phyloP scores from a whole-genome alignment of 148 eudicot genomes.

The Cornus florida region DNA sequence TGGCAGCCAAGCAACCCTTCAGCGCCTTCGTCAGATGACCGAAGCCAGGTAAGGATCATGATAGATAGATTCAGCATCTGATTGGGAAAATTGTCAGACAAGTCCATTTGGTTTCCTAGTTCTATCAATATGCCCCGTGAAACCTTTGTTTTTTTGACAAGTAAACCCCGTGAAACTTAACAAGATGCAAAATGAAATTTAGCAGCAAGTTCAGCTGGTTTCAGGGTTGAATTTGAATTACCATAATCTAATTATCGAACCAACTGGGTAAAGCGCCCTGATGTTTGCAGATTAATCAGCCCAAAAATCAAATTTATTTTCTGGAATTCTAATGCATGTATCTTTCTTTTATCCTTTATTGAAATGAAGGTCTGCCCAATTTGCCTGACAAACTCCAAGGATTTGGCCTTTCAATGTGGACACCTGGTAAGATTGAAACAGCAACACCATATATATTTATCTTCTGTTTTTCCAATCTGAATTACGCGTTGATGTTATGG shows the following conservation, averaged over 20 bases:
- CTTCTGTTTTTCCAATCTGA: not conserved
- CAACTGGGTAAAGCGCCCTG: no score
- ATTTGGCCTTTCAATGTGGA: constrained; percentile 44
- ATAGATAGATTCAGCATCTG: not conserved
- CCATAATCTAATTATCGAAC: no score
- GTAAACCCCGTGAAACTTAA: not conserved
- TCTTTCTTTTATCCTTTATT: not conserved
- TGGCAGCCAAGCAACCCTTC: constrained; percentile 20
- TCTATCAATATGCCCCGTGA: not conserved
- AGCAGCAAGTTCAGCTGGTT: not conserved
- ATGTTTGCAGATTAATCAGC: no score
- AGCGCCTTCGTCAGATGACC: constrained; percentile 19
- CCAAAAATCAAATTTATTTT: no score
- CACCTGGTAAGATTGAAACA: constrained; percentile 37
- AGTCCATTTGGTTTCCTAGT: not conserved
- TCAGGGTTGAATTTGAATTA: not conserved
- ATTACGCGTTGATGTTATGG: no score
- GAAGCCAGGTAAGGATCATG: constrained; percentile 30
- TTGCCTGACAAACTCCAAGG: constrained; percentile 39
- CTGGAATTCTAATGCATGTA: not conserved
- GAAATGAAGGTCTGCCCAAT: constrained; percentile 37
- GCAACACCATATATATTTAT: not conserved
- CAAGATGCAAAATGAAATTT: not conserved
- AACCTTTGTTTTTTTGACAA: not conserved
- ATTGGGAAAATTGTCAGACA: not conserved